Evolutionary conservation across 2,329 filamentous ascomycete species (phyloP).

Genomic region (Phyllosticta citrichinensis): DNA sequence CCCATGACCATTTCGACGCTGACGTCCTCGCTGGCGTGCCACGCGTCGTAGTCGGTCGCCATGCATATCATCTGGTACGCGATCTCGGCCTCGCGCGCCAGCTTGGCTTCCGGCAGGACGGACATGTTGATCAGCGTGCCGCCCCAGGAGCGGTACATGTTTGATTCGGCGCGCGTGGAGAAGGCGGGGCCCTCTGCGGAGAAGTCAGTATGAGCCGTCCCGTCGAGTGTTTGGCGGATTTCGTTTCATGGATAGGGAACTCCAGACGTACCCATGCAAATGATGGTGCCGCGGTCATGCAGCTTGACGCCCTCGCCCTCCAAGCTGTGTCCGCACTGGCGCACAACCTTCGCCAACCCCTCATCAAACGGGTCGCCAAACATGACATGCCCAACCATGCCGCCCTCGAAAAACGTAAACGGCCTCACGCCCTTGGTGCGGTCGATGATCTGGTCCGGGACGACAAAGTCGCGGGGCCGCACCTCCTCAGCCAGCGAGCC

Average conservation of each 20-base stretch:
- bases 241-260: neutral
- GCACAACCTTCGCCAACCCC: constrained; percentile 64
- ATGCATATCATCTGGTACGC: constrained; percentile 98
- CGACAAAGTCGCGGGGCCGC: constrained; percentile 89
- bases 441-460: constrained; percentile 95
- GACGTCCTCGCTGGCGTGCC: constrained; percentile 70
- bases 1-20: constrained; percentile 95
- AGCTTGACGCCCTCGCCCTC: constrained; percentile 76
- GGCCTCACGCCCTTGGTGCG: constrained; percentile 90
- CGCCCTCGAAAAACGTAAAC: constrained; percentile 91
- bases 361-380: constrained; percentile 94
- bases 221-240: no score
- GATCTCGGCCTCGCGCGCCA: constrained; percentile 91
- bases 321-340: constrained; percentile 64
- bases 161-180: constrained; percentile 87
- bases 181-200: constrained; percentile 81
- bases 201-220: neutral
- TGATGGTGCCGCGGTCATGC: constrained; percentile 72
- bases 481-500: constrained; percentile 87
- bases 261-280: constrained; percentile 58
- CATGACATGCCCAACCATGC: constrained; percentile 85
- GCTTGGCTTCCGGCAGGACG: constrained; percentile 85
- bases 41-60: constrained; percentile 99
- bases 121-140: constrained; percentile 98
- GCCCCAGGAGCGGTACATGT: constrained; percentile 91